A percentile compares a stretch with the other conserved stretches of the same genome.
Evolutionary conservation across 345 rosid species (phyloP).

Genomic region (Jatropha curcas): DNA sequence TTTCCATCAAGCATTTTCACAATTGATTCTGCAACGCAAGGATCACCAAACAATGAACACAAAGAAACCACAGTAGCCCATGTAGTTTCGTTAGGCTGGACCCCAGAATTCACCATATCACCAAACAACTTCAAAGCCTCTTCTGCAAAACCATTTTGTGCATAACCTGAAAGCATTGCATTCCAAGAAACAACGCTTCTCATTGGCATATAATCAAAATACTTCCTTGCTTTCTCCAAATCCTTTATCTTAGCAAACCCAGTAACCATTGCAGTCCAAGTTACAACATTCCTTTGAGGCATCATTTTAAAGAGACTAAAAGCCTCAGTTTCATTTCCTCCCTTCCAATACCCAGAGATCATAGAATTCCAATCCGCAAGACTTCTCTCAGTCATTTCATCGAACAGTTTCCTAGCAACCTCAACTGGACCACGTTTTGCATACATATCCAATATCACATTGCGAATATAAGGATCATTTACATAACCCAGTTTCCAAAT

Average conservation of each 20-base stretch:
- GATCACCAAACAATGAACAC: conserved; percentile 42
- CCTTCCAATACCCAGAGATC: conserved; percentile 50
- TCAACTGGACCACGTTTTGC: conserved; percentile 28
- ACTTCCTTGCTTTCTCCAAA: conserved; percentile 42
- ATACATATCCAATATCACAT: conserved; percentile 38
- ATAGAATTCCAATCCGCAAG: conserved; percentile 51
- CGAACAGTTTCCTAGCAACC: conserved; percentile 52
- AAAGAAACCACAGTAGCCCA: conserved; percentile 50
- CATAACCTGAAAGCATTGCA: conserved; percentile 58
- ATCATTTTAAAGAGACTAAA: conserved; percentile 34
- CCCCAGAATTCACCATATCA: conserved; percentile 44
- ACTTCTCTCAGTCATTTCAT: conserved; percentile 49
- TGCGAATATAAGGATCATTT: conserved; percentile 33
- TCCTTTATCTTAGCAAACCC: conserved; percentile 39
- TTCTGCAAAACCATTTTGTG: conserved; percentile 39
- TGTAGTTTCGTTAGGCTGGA: conserved; percentile 47
- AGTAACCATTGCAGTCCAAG: conserved; percentile 52
- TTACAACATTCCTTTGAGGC: conserved; percentile 36
- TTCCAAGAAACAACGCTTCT: conserved; percentile 53
- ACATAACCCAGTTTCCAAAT: conserved; percentile 37
- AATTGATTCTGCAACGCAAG: conserved; percentile 39
- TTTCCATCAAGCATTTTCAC: conserved; percentile 23
- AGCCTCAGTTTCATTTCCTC: conserved; percentile 38
- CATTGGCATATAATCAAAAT: conserved; percentile 46
- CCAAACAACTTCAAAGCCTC: conserved; percentile 46